phyloP scores from a whole-genome alignment of 169 alveolate species.

The Cryptosporidium sp. region DNA sequence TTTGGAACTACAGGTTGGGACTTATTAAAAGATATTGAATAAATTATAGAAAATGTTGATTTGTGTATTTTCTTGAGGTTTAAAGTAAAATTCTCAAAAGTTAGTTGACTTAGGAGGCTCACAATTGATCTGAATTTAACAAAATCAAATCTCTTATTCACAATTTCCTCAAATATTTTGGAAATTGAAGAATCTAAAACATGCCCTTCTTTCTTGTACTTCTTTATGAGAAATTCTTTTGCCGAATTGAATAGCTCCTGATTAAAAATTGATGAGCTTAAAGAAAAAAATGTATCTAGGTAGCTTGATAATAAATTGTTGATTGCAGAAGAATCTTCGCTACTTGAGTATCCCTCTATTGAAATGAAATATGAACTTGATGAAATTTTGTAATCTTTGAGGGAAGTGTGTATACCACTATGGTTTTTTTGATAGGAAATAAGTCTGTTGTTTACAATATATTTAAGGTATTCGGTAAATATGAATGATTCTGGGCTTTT shows the following conservation, averaged over 20 bases:
- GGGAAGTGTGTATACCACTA: not conserved
- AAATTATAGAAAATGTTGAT: not conserved
- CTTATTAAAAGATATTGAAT: not conserved
- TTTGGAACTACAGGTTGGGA: not conserved
- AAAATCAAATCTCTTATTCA: conserved; percentile 13
- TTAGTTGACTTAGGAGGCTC: not conserved
- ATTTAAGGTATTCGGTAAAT: not conserved
- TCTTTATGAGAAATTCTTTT: not conserved
- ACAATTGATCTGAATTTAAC: not conserved
- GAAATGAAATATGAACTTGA: not conserved
- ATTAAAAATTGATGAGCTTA: not conserved
- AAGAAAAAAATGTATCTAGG: not conserved
- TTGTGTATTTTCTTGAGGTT: not conserved
- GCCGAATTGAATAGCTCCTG: not conserved
- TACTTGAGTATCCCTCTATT: not conserved
- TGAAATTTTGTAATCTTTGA: not conserved
- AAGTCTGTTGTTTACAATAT: not conserved
- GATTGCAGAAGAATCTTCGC: not conserved
- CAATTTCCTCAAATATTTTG: conserved; percentile 11
- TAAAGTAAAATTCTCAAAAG: not conserved
- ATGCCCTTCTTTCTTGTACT: not conserved
- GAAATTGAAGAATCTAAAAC: not conserved
- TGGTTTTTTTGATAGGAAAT: not conserved
- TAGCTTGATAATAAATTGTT: not conserved
- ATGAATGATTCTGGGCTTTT: not conserved